Base-by-base conservation (phyloP, 257 asterid species). In the Nicotiana knightiana region DNA sequence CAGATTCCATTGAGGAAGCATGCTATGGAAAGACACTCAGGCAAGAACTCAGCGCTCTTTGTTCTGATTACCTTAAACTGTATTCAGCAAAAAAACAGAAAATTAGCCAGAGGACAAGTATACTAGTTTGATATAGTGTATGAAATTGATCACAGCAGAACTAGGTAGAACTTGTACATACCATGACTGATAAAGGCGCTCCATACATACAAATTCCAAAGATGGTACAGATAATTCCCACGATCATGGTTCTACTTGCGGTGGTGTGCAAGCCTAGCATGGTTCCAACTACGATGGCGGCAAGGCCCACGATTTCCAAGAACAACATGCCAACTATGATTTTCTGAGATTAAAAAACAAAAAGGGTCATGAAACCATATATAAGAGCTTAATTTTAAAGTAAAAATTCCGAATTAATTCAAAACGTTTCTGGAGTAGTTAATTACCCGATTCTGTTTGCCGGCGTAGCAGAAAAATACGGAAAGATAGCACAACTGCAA, bases 171-270 rank as follows among this genome's bases (percentile, higher is more conserved):
- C 70, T 58, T 12, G 71, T 33, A 63, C 91, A 80, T 87, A 90
- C 93, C 86, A 92, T 15, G 51, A 91, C 84, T 61, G 97, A 86
- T 2, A 93, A 90, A 13, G 97, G 97, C 6, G 98, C 78, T 28
- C 81, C 91, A 18, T 92, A 91, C 90, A 94, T 89, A 37, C 89
- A 73, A 64, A 91, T 86, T 21, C 97, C 95, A 5, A 91, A 91
- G 58, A 90, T 18, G 10, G 83, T 85, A 10, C 92, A 91, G 24
- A 94, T 33, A 5, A 83, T 73, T 46, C 97, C 98, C 4, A 87
- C 91, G 33, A 94, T 76, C 81, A 57, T 86, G n/a, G 94, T 86
- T 86, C 97, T 88, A 0, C 1, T 5, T 11, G 37, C 6, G 9
- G 79, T 81, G 4, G 87, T 85, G 82, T 89, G 88, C 54, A 89